Percentiles rank a stretch among this genome's conserved stretches.
Evolutionary conservation across 768 basidiomycete genomes (phyloP).

Genomic region (Suillus luteus): DNA sequence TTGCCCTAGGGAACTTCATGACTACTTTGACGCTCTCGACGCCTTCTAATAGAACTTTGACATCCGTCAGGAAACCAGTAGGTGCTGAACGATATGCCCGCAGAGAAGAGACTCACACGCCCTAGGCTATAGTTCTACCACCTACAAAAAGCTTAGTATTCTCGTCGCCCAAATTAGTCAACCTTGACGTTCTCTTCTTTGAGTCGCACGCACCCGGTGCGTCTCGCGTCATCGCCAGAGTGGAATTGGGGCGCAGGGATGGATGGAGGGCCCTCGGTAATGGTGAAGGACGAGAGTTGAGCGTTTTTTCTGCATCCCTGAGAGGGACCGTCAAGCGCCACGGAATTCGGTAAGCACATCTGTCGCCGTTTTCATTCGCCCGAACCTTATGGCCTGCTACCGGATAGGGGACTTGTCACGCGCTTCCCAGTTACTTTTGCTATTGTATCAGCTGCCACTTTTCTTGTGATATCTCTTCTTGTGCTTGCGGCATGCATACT

Average conservation of each 20-base stretch:
- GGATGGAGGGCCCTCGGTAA: conserved; percentile 68
- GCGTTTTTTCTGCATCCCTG: conserved; percentile 61
- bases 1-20: conserved; percentile 87
- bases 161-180: conserved; percentile 41
- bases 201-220: conserved; percentile 50
- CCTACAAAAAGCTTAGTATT: conserved; percentile 38
- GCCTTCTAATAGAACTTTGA: conserved; percentile 62
- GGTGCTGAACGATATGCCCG: conserved; percentile 28
- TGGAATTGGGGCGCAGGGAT: conserved; percentile 77
- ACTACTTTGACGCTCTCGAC: conserved; percentile 60
- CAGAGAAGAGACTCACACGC: conserved; percentile 16
- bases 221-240: conserved; percentile 51
- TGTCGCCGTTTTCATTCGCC: not conserved
- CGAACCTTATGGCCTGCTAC: conserved; percentile 10
- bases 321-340: conserved; percentile 63
- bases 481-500: conserved; percentile 54
- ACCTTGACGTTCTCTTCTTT: conserved; percentile 60
- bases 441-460: conserved; percentile 44
- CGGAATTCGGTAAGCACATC: conserved; percentile 63
- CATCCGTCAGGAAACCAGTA: conserved; percentile 64
- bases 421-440: conserved; percentile 66
- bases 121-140: conserved; percentile 61
- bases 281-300: conserved; percentile 75
- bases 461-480: conserved; percentile 48
- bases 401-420: conserved; percentile 62